Conservation (phyloP, 1,284 basidiomycete species). For the Apiotrichum gracile region DNA sequence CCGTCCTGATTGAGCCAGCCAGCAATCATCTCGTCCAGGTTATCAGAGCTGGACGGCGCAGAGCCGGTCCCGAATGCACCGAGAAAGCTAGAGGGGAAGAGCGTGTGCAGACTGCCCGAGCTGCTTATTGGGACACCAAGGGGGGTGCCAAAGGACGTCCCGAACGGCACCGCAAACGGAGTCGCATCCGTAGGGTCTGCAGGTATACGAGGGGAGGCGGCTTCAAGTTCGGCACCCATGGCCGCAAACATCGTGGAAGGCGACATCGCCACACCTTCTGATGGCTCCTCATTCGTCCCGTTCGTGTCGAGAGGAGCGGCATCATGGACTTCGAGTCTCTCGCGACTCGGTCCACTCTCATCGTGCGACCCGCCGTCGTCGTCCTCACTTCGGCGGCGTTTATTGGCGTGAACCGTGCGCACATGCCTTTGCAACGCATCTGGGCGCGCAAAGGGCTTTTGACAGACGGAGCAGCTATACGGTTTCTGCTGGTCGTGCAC, state of each 20-base stretch:
- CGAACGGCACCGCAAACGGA: too few species aligned
- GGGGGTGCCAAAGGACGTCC: too few species aligned
- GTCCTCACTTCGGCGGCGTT: neutral
- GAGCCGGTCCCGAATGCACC: neutral
- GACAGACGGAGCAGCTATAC: constrained; percentile 2
- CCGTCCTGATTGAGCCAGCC: constrained; percentile 9
- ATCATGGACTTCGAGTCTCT: too few species aligned
- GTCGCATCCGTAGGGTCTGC: neutral
- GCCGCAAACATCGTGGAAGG: neutral
- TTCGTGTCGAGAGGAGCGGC: too few species aligned
- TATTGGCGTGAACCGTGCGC: constrained; percentile 2
- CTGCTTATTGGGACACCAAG: neutral
- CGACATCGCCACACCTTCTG: neutral
- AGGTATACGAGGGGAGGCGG: neutral
- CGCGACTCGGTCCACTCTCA: too few species aligned
- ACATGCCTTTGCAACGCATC: constrained; percentile 12
- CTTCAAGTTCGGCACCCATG: neutral
- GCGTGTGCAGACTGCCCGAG: neutral
- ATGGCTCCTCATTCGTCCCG: too few species aligned
- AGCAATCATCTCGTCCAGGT: constrained; percentile 4
- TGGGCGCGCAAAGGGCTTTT: constrained; percentile 3
- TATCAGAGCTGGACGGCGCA: neutral
- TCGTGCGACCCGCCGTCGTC: neutral
- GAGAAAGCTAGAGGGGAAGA: neutral
- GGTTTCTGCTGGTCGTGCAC: constrained; percentile 9